Percentiles rank a stretch among this genome's conserved stretches.
phyloP scores from a whole-genome alignment of 1,284 basidiomycete species.

The Sphagnurus paluster region DNA sequence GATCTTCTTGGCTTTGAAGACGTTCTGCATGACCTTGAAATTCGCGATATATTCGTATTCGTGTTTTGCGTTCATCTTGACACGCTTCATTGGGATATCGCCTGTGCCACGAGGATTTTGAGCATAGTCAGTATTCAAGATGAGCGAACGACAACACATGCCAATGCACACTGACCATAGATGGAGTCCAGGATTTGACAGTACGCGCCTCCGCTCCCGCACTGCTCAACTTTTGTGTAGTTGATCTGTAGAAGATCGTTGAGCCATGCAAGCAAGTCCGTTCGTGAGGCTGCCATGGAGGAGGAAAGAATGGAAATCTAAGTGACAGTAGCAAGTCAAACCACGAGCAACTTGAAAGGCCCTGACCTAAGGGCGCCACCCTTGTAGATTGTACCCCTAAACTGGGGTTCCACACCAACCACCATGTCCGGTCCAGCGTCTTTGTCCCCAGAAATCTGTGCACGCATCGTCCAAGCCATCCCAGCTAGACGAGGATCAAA shows the following conservation, averaged over 20 bases:
- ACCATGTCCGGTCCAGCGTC: not conserved
- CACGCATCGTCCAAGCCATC: conserved; percentile 27
- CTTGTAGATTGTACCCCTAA: too few relatives aligned
- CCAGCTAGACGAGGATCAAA: too few relatives aligned
- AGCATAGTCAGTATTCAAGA: not conserved
- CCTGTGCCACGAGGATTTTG: conserved; percentile 36
- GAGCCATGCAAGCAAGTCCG: conserved; percentile 91
- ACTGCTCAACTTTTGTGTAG: conserved; percentile 95
- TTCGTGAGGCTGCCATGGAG: conserved; percentile 47
- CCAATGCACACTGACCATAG: conserved; percentile 76
- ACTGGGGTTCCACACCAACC: not conserved
- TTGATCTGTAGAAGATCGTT: conserved; percentile 91
- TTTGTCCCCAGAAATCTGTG: conserved; percentile 32
- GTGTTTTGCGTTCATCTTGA: conserved; percentile 93
- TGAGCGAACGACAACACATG: conserved; percentile 18
- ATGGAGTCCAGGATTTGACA: conserved; percentile 94
- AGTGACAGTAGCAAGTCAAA: too few relatives aligned
- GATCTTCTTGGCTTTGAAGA: conserved; percentile 87
- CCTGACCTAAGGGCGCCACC: too few relatives aligned
- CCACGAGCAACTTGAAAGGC: too few relatives aligned
- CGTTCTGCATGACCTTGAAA: conserved; percentile 92
- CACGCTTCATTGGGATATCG: conserved; percentile 84
- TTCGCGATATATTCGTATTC: conserved; percentile 97
- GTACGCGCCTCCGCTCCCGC: conserved; percentile 87
- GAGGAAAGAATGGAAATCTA: too few relatives aligned